These are phyloP conservation scores for Candida chauliodis DNA, from an alignment of 805 yeast genomes.

Conservation along the genomic window DNA sequence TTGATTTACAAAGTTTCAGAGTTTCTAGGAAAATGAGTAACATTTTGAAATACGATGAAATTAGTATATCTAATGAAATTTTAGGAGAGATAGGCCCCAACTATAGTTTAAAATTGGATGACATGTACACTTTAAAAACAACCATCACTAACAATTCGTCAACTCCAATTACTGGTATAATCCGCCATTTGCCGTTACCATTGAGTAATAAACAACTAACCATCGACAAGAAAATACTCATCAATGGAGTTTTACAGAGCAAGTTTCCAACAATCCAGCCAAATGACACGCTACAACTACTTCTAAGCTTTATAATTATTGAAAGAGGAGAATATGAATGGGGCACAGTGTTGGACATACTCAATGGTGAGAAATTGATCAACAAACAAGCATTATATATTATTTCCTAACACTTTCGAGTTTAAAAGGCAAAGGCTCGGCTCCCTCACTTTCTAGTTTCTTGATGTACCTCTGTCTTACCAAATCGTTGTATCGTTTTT, in stretches of 20 bases:
- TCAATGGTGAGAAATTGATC: constrained; percentile 13
- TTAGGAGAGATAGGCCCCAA: constrained; percentile 7
- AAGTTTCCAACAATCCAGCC: constrained; percentile 39
- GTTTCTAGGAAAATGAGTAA: constrained; percentile 59
- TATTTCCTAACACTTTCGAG: constrained; percentile 19
- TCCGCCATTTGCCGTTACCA: constrained; percentile 57
- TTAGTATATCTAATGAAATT: constrained; percentile 20
- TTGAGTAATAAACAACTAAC: constrained; percentile 22
- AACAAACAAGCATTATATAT: constrained; percentile 33
- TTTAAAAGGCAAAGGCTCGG: constrained; percentile 34
- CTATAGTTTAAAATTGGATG: constrained; percentile 39
- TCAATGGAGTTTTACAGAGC: constrained; percentile 70
- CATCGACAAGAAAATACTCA: constrained; percentile 56
- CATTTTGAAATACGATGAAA: constrained; percentile 47
- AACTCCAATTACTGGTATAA: constrained; percentile 45
- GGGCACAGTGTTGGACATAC: constrained; percentile 45
- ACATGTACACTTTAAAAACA: constrained; percentile 49
- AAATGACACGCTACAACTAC: constrained; percentile 38
- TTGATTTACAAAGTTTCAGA: constrained; percentile 66
- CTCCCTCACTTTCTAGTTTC: constrained; percentile 71
- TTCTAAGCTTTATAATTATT: constrained; percentile 59
- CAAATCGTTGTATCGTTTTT: constrained; percentile 76
- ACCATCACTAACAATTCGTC: constrained; percentile 47
- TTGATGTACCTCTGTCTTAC: constrained; percentile 64
- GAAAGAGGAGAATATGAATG: constrained; percentile 82